Conservation (phyloP, 164 flowering plant genomes). For the Nymphaea colorata region DNA sequence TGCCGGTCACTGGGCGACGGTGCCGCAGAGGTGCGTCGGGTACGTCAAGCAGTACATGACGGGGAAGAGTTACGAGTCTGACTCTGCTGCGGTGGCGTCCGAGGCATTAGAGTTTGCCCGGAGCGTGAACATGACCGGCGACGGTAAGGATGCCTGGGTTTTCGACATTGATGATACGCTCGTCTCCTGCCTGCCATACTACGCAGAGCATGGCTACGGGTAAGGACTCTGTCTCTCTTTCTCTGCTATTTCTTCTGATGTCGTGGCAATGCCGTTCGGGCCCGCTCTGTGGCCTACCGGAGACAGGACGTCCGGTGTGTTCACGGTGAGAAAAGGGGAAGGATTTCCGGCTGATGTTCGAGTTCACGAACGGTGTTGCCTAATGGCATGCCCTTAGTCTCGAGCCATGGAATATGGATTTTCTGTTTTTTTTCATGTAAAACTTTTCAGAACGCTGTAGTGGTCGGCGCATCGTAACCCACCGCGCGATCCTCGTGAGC, state of each 20-base stretch:
- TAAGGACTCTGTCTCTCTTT: conserved; percentile 10
- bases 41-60: conserved; percentile 50
- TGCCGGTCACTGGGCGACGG: conserved; percentile 40
- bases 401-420: no score
- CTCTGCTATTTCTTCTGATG: background rate
- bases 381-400: no score
- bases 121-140: conserved; percentile 28
- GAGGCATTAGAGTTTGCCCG: conserved; percentile 30
- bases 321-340: no score
- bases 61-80: conserved; percentile 46
- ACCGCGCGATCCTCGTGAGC: no score
- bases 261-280: no score
- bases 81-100: conserved; percentile 37
- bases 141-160: conserved; percentile 74
- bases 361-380: no score
- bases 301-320: no score
- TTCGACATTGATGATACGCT: conserved; percentile 90
- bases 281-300: no score
- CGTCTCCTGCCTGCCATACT: conserved; percentile 64
- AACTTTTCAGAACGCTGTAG: no score
- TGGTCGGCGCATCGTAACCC: no score
- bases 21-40: conserved; percentile 40
- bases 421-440: no score
- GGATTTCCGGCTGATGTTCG: no score
- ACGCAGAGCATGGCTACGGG: conserved; percentile 53